Percentiles rank a stretch among this genome's conserved stretches.
phyloP scores from a whole-genome alignment of 331 rosid species.

The Dryas integrifolia region DNA sequence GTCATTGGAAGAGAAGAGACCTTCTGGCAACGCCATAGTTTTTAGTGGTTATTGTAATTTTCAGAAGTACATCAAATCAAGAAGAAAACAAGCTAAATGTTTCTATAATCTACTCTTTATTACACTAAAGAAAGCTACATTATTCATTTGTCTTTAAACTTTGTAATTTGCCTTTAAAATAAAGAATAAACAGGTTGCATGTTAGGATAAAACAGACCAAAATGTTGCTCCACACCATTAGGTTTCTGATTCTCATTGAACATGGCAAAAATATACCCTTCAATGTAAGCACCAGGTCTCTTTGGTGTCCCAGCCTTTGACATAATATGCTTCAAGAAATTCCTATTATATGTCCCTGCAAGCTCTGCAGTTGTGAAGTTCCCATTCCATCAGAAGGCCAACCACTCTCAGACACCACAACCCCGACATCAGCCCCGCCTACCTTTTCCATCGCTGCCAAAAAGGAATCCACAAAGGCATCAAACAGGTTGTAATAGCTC shows the following conservation, averaged over 20 bases:
- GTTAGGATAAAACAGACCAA: constrained; percentile 24
- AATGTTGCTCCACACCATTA: constrained; percentile 15
- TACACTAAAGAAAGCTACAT: too few relatives aligned
- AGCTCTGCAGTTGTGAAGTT: constrained; percentile 3
- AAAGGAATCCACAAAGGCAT: constrained; percentile 27
- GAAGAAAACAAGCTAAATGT: too few relatives aligned
- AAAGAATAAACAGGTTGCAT: constrained; percentile 27
- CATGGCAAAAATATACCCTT: constrained; percentile 26
- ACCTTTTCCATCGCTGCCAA: constrained; percentile 16
- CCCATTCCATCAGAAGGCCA: constrained; percentile 40
- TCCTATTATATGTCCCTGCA: constrained; percentile 23
- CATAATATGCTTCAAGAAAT: constrained; percentile 8
- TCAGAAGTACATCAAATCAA: too few relatives aligned
- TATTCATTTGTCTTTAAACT: not conserved
- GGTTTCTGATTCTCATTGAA: constrained; percentile 31
- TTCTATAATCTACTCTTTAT: too few relatives aligned
- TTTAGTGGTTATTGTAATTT: too few relatives aligned
- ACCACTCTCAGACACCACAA: constrained; percentile 29
- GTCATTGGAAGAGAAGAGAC: too few relatives aligned
- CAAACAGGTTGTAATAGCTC: constrained; percentile 27
- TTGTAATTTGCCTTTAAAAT: constrained; percentile 10
- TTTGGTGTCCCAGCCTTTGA: constrained; percentile 32
- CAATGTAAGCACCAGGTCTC: constrained; percentile 5
- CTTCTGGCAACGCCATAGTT: too few relatives aligned
- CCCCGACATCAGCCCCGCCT: not conserved